phyloP scores from a whole-genome alignment of 805 yeast genomes.

The Metschnikowia matae region DNA sequence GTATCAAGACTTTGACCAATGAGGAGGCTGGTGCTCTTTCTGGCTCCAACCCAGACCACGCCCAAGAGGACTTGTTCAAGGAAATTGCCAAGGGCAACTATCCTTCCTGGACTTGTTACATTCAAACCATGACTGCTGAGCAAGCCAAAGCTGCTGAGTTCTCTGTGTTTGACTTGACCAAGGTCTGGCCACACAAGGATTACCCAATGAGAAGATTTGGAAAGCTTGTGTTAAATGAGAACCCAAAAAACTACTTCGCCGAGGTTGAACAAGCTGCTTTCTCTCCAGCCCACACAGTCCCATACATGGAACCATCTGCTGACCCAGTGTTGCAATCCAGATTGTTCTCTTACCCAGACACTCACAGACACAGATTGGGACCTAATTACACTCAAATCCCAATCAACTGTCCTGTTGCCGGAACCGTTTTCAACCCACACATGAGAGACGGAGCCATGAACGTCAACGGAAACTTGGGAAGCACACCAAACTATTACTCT shows the following conservation, averaged over 20 bases:
- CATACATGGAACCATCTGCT: constrained; percentile 76
- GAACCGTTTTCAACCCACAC: constrained; percentile 52
- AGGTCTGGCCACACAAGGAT: constrained; percentile 86
- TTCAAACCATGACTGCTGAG: constrained; percentile 82
- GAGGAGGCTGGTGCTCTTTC: constrained; percentile 67
- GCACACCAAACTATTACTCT: constrained; percentile 69
- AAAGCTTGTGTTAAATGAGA: constrained; percentile 71
- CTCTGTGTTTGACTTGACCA: constrained; percentile 86
- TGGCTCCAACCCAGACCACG: constrained; percentile 79
- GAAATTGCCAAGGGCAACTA: constrained; percentile 71
- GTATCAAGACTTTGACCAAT: constrained; percentile 46
- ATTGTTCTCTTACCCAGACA: constrained; percentile 78
- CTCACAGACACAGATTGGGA: constrained; percentile 79
- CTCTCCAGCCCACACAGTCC: constrained; percentile 81
- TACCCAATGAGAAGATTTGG: constrained; percentile 88
- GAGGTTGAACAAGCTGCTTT: constrained; percentile 85
- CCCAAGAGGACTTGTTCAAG: constrained; percentile 75
- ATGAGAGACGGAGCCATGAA: constrained; percentile 79
- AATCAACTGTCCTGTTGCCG: constrained; percentile 73
- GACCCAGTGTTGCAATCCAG: constrained; percentile 84
- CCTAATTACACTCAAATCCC: constrained; percentile 80
- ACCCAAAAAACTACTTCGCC: constrained; percentile 83
- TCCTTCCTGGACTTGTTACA: constrained; percentile 83
- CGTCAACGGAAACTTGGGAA: constrained; percentile 62
- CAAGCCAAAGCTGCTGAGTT: constrained; percentile 72